These are phyloP conservation scores for Corniculantispora saksenae DNA, from an alignment of 2,329 filamentous ascomycete genomes.

Conservation along the genomic window DNA sequence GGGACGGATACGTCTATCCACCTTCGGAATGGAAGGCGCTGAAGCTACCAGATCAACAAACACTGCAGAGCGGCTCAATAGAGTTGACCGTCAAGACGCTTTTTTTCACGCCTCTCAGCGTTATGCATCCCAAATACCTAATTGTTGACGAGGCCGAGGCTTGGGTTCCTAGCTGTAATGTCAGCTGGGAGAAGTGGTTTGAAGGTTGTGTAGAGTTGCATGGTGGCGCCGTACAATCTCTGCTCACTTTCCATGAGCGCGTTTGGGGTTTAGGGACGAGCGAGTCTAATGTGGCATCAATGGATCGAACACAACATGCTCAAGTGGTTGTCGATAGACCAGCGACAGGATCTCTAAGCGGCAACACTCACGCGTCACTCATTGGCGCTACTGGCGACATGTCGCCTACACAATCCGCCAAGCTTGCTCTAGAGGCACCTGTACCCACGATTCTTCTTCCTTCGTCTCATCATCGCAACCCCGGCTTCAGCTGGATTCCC, in stretches of 20 bases:
- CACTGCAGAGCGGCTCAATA: slow-evolving; percentile 58
- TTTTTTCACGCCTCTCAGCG: slow-evolving; percentile 77
- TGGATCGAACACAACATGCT: background rate
- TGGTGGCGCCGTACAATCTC: slow-evolving; percentile 60
- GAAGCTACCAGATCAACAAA: slow-evolving; percentile 59
- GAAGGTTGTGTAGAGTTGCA: slow-evolving; percentile 72
- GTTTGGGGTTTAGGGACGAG: slow-evolving; percentile 59
- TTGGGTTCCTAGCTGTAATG: slow-evolving; percentile 77
- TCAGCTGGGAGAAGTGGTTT: slow-evolving; percentile 87
- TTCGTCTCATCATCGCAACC: slow-evolving; percentile 71
- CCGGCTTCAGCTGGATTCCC: slow-evolving; percentile 60
- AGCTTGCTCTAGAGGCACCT: slow-evolving; percentile 25
- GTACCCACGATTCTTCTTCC: slow-evolving; percentile 67
- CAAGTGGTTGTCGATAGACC: background rate
- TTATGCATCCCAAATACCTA: slow-evolving; percentile 87
- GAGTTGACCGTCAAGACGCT: slow-evolving; percentile 73
- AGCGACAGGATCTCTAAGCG: background rate
- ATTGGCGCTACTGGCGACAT: slow-evolving; percentile 4
- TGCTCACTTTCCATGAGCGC: slow-evolving; percentile 65
- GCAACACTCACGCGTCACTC: background rate
- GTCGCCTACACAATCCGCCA: slow-evolving; percentile 32
- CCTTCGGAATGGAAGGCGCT: slow-evolving; percentile 62
- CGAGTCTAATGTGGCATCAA: slow-evolving; percentile 3
- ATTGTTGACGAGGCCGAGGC: slow-evolving; percentile 68
- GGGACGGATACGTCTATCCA: slow-evolving; percentile 62